Evolutionary conservation across 2,329 filamentous ascomycete genomes (phyloP).

Genomic region (Arthrinium phaeospermum): DNA sequence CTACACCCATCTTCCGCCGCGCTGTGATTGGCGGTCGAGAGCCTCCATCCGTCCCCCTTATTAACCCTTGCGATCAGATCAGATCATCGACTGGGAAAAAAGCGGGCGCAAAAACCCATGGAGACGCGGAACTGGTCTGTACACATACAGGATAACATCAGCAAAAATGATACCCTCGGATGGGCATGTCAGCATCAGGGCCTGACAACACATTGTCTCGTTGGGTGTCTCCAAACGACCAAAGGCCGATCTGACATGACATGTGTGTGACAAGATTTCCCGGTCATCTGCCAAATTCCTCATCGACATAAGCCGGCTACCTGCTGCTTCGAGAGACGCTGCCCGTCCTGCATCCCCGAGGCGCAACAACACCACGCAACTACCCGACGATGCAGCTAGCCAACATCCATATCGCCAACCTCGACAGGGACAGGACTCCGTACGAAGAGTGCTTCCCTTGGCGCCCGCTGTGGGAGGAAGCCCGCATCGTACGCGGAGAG

Average conservation of each 20-base stretch:
- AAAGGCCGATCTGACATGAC: conserved; percentile 14
- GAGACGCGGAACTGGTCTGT: background rate
- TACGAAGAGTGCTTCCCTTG: conserved; percentile 7
- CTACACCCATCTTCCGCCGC: background rate
- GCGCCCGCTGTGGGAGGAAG: background rate
- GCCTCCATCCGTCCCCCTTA: background rate
- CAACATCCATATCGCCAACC: conserved; percentile 8
- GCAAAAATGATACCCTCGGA: conserved; percentile 9
- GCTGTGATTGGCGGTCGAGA: conserved; percentile 4
- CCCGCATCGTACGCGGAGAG: background rate
- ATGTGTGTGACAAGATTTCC: conserved; percentile 14
- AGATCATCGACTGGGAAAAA: conserved; percentile 6
- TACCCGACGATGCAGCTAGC: conserved; percentile 3
- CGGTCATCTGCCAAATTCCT: conserved; percentile 9
- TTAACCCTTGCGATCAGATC: background rate
- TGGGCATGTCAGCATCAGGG: conserved; percentile 9
- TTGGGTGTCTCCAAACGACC: background rate
- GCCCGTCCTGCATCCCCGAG: background rate
- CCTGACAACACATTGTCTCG: conserved; percentile 11
- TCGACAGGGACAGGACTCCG: conserved; percentile 10
- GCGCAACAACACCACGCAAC: background rate
- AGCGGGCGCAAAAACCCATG: background rate
- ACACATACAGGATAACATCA: conserved; percentile 5
- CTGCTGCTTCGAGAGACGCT: conserved; percentile 9
- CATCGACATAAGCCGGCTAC: conserved; percentile 13